These are phyloP conservation scores for Penicillium sclerotigenum DNA, from an alignment of 2,329 filamentous ascomycete genomes.

Conservation along the genomic window DNA sequence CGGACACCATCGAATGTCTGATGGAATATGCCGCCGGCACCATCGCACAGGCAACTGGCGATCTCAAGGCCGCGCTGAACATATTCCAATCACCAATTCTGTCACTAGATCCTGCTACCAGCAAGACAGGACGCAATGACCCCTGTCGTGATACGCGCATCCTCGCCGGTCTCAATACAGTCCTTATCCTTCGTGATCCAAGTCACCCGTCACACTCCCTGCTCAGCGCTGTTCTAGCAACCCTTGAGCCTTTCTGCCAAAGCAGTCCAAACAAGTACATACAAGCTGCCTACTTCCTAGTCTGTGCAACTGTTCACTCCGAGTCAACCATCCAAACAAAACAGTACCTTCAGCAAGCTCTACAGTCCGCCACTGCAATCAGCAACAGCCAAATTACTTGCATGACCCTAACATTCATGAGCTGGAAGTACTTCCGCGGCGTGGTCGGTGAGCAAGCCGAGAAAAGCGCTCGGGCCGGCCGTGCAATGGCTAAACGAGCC, in stretches of 20 bases:
- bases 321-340: constrained; percentile 74
- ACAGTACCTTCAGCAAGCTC: constrained; percentile 68
- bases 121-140: constrained; percentile 44
- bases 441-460: constrained; percentile 77
- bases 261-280: constrained; percentile 72
- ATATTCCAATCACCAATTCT: constrained; percentile 65
- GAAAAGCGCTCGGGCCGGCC: constrained; percentile 69
- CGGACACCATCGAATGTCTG: constrained; percentile 50
- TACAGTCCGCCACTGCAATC: constrained; percentile 66
- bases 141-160: constrained; percentile 63
- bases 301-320: constrained; percentile 66
- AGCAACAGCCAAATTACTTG: constrained; percentile 77
- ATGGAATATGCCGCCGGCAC: constrained; percentile 71
- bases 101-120: constrained; percentile 45
- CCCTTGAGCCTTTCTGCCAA: constrained; percentile 64
- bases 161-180: constrained; percentile 61
- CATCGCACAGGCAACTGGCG: constrained; percentile 72
- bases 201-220: constrained; percentile 56
- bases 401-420: constrained; percentile 82
- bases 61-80: constrained; percentile 64
- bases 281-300: constrained; percentile 71
- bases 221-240: constrained; percentile 60
- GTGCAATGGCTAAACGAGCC: constrained; percentile 65
- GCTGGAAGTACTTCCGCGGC: constrained; percentile 74
- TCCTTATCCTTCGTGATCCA: constrained; percentile 69